Base-by-base conservation (phyloP, 1,284 basidiomycete genomes). In the Moniliophthora roreri region DNA sequence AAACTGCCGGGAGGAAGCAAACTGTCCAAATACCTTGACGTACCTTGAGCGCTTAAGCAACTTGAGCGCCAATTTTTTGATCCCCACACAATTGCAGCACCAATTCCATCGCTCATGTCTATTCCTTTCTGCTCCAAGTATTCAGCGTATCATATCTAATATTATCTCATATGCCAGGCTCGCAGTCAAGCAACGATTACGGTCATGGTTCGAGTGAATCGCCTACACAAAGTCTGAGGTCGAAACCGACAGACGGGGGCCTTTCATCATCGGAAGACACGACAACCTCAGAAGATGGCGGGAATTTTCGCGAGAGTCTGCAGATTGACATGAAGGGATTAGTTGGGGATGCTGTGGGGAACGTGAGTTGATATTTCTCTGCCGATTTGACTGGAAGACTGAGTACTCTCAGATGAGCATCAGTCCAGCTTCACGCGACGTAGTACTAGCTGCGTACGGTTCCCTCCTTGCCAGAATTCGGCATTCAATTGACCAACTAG, bases 341-440 rank as follows among this genome's bases (percentile, higher is more conserved):
- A 28, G 83, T 92, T 13, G 89, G 89, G 2, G 89, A 90, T 67
- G 89, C 89, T 32, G 86, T 91, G 2, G 88, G 89, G 8, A 92
- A 91, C 66, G 89, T 91, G 57, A 68, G 86, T 75, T 16, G 6
- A 9, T 38, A 34, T 35, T n/a, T 13, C 32, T 39, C 4, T 32
- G 16, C 15, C 35, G 20, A n/a, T 20, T 13, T 20, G 3, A 21
- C 42, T 4, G 48, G 38, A 40, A 34, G 37, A n/a, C 21, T 38
- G 36, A 13, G 26, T 2, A 18, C 13, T 15, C n/a, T 6, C 60
- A 90, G 88, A 89, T 91, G 87, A 89, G 85, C 52, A 89, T 91
- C 48, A 89, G 89, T 60, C 91, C 90, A 7, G 77, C 84, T 3
- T 88, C 83, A 49, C 78, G 91, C 21, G 90, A 93, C 63, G 77